These are phyloP conservation scores for Spirogloea muscicola DNA, from an alignment of 139 green algal species.

Conservation along the genomic window DNA sequence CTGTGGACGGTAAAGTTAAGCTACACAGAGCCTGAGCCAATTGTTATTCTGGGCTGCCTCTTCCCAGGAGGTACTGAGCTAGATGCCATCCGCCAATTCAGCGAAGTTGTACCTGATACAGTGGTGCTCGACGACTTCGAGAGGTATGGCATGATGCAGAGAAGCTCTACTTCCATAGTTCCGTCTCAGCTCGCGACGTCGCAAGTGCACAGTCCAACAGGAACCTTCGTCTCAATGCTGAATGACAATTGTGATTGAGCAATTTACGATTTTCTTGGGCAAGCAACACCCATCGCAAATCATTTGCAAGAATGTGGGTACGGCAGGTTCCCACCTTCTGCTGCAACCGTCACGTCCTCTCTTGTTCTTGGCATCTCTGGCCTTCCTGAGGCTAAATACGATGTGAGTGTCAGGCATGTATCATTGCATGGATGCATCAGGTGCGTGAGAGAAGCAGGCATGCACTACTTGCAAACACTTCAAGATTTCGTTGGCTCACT, in stretches of 20 bases:
- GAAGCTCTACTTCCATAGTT: no score
- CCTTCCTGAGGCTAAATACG: constrained; percentile 23
- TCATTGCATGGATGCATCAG: background rate
- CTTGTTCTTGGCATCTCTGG: constrained; percentile 14
- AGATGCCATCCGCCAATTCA: constrained; percentile 20
- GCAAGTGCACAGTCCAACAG: no score
- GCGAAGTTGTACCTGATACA: constrained; percentile 44
- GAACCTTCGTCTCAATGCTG: no score
- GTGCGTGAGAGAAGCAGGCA: background rate
- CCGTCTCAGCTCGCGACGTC: no score
- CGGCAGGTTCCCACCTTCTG: constrained; percentile 29
- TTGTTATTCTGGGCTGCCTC: no score
- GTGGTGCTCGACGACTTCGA: constrained; percentile 33
- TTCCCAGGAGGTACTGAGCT: constrained; percentile 18
- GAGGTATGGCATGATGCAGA: constrained; percentile 25
- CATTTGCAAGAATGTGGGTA: background rate
- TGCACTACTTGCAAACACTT: no score
- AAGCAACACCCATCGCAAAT: background rate
- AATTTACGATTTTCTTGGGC: background rate
- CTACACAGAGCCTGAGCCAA: no score
- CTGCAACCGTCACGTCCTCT: constrained; percentile 33
- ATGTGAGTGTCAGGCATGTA: constrained; percentile 13
- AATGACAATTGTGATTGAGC: no score
- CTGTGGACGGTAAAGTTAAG: no score
- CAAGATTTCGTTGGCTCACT: no score